These are phyloP conservation scores for Aschersonia sp. DNA, from an alignment of 2,329 filamentous ascomycete species.

Conservation along the genomic window DNA sequence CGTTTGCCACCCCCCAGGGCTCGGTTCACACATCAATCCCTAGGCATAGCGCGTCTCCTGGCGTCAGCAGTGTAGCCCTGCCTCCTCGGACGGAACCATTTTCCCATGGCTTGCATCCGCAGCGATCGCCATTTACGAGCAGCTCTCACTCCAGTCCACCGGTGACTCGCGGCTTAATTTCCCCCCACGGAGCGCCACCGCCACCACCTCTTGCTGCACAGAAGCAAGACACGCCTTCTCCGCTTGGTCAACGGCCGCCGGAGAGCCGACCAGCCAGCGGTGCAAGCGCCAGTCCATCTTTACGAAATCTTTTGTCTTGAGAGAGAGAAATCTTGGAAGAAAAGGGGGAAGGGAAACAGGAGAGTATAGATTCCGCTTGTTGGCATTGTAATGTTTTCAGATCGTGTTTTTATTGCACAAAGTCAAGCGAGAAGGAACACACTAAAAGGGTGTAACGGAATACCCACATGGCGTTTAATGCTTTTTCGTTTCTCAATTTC, in stretches of 20 bases:
- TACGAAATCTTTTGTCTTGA: conserved; percentile 59
- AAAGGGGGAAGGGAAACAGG: background rate
- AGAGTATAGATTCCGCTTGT: background rate
- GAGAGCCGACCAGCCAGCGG: conserved; percentile 39
- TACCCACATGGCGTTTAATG: background rate
- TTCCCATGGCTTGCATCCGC: conserved; percentile 26
- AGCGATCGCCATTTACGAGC: conserved; percentile 25
- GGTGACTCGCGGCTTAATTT: conserved; percentile 22
- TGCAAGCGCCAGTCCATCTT: conserved; percentile 64
- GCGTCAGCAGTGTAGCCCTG: conserved; percentile 18
- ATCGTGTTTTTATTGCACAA: background rate
- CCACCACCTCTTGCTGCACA: background rate
- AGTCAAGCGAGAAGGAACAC: background rate
- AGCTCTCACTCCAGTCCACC: conserved; percentile 31
- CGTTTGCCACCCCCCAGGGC: conserved; percentile 14
- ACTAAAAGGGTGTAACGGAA: background rate
- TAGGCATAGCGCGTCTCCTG: conserved; percentile 14
- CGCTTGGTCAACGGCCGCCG: conserved; percentile 15
- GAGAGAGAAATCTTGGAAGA: background rate
- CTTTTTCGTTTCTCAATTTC: background rate
- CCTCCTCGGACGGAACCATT: conserved; percentile 19
- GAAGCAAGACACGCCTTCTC: background rate
- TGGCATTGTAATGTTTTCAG: background rate
- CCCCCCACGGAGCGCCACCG: conserved; percentile 6
- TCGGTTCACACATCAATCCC: conserved; percentile 11